Base-by-base conservation (phyloP, 2,329 filamentous ascomycete species). In the Monascus ruber region DNA sequence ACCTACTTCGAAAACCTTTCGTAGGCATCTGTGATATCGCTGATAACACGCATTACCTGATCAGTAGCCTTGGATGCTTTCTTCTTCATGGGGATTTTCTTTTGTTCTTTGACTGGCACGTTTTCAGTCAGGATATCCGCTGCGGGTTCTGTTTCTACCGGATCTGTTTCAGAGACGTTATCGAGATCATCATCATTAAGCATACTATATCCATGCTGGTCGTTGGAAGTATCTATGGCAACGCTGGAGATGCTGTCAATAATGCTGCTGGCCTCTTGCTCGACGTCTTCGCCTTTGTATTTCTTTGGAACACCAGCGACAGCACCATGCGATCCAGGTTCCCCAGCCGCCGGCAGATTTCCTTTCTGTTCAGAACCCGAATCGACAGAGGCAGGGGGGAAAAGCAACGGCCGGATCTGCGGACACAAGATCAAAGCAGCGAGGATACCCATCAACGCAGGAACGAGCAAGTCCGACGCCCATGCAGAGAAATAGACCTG, bases 221-320 rank as follows among this genome's bases (percentile, higher is more conserved):
- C 85, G 0, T 79, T 78, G 2, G 83, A 84, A 48, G 81, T 84
- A 35, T 80, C 81, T 11, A 89, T 63, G 1, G 83, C 80, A 4
- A 91, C 76, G 26, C 77, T 73, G 6, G 80, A 77, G 38, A 91
- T 78, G 28, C 79, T 76, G 39, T 80, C 81, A 42, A 91, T 79
- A 45, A 93, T 81, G 54, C 86, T 88, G 49, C 75, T 81, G 1
- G 86, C 86, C 57, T 93, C 85, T 44, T 83, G 76, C 56, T 93
- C 85, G 1, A 86, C 82, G 0, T 84, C 83, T 56, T 91, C 85
- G 25, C 86, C 85, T 55, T 85, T 81, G 62, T 85, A 76, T 47
- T 85, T 85, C 56, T 94, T 84, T 0, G 85, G 81, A 0, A 85
- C 85, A 1, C 85, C 86, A 0, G 85, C 93, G 0, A 82, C 73